Evolutionary conservation across 805 yeast genomes (phyloP).

Genomic region (Lachancea waltii): DNA sequence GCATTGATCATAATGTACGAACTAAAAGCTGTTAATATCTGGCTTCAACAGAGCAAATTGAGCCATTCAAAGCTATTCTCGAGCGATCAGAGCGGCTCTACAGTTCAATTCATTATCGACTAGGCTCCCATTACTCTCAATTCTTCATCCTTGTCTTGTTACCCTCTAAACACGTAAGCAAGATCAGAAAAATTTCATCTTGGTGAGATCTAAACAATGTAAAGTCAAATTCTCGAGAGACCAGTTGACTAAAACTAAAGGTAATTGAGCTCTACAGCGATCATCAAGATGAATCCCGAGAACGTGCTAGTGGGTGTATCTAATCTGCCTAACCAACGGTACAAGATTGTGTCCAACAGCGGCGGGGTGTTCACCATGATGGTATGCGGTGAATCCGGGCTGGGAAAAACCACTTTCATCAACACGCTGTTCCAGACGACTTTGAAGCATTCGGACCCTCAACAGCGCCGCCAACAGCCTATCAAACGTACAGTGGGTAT

Average conservation of each 20-base stretch:
- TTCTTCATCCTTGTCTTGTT: neutral
- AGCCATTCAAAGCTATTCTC: no score
- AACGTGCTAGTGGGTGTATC: conserved; percentile 54
- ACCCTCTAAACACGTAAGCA: conserved; percentile 1
- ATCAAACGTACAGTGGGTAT: conserved; percentile 66
- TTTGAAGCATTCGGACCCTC: conserved; percentile 48
- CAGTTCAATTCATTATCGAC: neutral
- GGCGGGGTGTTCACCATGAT: conserved; percentile 74
- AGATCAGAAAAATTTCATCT: conserved; percentile 1
- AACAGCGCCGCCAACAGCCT: conserved; percentile 39
- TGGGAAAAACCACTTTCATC: conserved; percentile 88
- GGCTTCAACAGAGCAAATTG: no score
- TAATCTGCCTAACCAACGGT: conserved; percentile 69
- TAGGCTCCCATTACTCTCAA: neutral
- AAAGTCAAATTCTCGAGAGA: neutral
- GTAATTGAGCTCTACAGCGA: neutral
- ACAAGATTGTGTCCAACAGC: conserved; percentile 65
- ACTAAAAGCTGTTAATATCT: no score
- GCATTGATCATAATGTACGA: no score
- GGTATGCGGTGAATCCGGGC: conserved; percentile 88
- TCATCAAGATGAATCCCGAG: conserved; percentile 8
- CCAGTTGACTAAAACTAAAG: neutral
- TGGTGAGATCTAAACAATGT: neutral
- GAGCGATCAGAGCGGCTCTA: no score
- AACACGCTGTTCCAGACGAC: conserved; percentile 77